Percentiles rank a stretch among this genome's conserved stretches.
These are phyloP conservation scores for Poa pratensis DNA, from an alignment of 176 grass and related monocot genomes.

Conservation along the genomic window DNA sequence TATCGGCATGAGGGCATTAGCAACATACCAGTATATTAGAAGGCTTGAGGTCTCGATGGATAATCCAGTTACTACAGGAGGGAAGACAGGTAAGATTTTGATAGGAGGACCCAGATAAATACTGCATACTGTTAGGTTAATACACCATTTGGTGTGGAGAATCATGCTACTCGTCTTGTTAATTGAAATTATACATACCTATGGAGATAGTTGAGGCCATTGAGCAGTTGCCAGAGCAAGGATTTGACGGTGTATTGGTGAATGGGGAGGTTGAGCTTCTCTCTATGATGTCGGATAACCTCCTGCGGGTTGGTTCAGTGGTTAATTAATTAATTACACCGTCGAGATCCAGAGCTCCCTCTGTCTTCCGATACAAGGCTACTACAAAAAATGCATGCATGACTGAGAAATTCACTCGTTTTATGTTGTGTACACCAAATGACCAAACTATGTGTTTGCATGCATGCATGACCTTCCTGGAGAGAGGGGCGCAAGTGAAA, in stretches of 20 bases:
- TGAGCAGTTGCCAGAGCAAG: slow-evolving; percentile 97
- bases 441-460: no score
- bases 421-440: no score
- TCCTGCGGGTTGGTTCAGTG: slow-evolving; percentile 51
- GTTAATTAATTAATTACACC: not conserved
- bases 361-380: no score
- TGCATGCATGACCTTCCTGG: no score
- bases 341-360: not conserved
- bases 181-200: slow-evolving; percentile 55
- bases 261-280: slow-evolving; percentile 79
- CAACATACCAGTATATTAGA: slow-evolving; percentile 93
- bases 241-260: slow-evolving; percentile 88
- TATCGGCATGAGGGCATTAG: slow-evolving; percentile 1
- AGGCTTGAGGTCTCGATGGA: slow-evolving; percentile 97
- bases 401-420: no score
- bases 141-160: not conserved
- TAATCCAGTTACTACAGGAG: slow-evolving; percentile 91
- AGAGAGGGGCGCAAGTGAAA: no score
- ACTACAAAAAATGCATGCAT: no score
- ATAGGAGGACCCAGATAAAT: not conserved
- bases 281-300: slow-evolving; percentile 96
- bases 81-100: not conserved
- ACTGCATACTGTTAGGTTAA: not conserved
- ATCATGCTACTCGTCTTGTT: not conserved
- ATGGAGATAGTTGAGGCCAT: slow-evolving; percentile 98